Evolutionary conservation across 306 rosid species (phyloP), one percentile per base, ranked within the genome.

Genomic region (Sechiopsis laciniata): DNA sequence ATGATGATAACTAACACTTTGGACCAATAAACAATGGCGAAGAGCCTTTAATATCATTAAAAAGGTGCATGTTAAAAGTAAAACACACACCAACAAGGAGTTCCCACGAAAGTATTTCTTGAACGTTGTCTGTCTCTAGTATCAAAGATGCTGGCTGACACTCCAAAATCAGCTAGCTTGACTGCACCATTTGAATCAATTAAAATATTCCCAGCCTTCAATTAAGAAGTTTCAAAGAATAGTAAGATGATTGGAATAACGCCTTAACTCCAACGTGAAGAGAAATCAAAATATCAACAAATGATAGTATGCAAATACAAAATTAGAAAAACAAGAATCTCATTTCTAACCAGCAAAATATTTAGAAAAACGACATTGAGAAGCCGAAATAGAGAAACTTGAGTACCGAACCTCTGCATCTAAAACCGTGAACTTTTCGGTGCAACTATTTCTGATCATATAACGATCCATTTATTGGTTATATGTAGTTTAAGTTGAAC

Each of bases 101-200:
- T 93, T 79, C 98, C 98, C 76, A 93, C 98, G 86, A 93, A 90
- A 80, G 98, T 90, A 78, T 93, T 90, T 86, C 97, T 88, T 15
- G 97, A 86, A 10, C 96, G 93, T 74, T 88, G 98, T 82, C 98
- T 83, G 57, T 93, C 97, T 78, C 98, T 96, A 79, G 93, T 66
- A 73, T 93, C 98, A 71, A 90, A 90, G 91, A 88, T 90, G 79
- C 98, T 87, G 10, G 97, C 97, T 48, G 98, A 87, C 80, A 93
- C 98, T 73, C 98, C 98, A 85, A 93, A 93, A 82, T 93, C 98
- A 74, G 96, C 98, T 78, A 93, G 73, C 83, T 93, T 93, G 94
- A 93, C 87, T 15, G 89, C 73, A 75, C 98, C 98, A 82, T 83
- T 89, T 77, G 87, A 80, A 82, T 93, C 96, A 75, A 93, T 76